Evolutionary conservation across 164 flowering plant genomes (phyloP), one percentile per base, ranked within the genome.

Genomic region (Sedum album): DNA sequence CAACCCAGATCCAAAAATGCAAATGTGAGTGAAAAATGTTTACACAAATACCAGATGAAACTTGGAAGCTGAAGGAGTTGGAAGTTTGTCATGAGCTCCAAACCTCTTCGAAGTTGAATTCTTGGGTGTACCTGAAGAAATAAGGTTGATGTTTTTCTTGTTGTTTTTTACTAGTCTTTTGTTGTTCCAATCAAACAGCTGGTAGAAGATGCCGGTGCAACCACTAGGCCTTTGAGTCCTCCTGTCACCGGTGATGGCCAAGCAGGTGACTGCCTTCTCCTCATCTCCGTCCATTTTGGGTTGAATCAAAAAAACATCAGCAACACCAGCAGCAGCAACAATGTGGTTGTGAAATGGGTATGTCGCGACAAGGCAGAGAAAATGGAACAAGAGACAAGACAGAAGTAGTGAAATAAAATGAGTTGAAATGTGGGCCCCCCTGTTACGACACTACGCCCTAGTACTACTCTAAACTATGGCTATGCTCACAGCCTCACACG

Each of bases 181-280:
- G 78, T 93, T 88, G 78, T 93, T 88, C 98, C 97, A 91, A 70
- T 93, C 89, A 60, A 91, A 87, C 57, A 93, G 84, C 79, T 89
- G 91, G 73, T 86, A 91, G 86, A 93, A 91, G 61, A 91, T 82
- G 11, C 97, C 97, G 0, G 83, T 94, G 71, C 98, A 93, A 20
- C 97, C 97, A 66, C 89, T 90, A 30, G 89, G 78, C 69, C 41
- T 21, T 41, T 13, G 84, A 23, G 91, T 76, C 70, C 74, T 72
- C 78, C 84, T 91, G 86, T 93, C 97, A 0, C 85, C 63, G 11
- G 46, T 41, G 35, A 93, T 68, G 0, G 86, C 88, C 71, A 89
- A 78, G 74, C 73, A 74, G 11, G 90, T 74, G 63, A 79, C 60
- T 60, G 65, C 79, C 66, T 57, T 83, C 20, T 72, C 60, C 18